These are phyloP conservation scores for Magnusiomyces ingens DNA, from an alignment of 1,139 yeast genomes.

Conservation along the genomic window DNA sequence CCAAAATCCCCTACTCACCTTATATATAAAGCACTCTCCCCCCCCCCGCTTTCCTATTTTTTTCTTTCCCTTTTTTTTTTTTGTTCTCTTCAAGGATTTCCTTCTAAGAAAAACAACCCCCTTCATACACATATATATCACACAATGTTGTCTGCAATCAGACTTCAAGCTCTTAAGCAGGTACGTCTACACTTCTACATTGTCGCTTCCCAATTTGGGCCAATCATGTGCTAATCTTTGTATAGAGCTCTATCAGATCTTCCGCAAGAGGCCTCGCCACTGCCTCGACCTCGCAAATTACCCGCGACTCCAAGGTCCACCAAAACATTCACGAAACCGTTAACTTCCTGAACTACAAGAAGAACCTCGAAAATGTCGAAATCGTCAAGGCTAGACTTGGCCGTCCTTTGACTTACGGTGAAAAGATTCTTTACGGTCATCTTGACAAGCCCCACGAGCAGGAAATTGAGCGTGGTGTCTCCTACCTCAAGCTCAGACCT, in stretches of 20 bases:
- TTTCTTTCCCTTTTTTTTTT: neutral
- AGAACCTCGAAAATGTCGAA: conserved; percentile 63
- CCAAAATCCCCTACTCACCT: too few relatives aligned
- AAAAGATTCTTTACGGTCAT: conserved; percentile 93
- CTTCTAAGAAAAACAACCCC: neutral
- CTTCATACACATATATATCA: neutral
- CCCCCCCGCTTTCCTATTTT: too few relatives aligned
- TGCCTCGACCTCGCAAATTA: conserved; percentile 50
- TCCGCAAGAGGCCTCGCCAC: conserved; percentile 65
- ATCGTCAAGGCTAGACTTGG: conserved; percentile 81
- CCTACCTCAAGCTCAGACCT: conserved; percentile 94
- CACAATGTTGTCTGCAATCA: conserved; percentile 7
- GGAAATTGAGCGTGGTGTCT: conserved; percentile 92
- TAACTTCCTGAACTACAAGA: conserved; percentile 52
- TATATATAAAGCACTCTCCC: too few relatives aligned
- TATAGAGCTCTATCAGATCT: conserved; percentile 14
- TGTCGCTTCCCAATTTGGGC: neutral
- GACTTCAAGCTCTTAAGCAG: conserved; percentile 6
- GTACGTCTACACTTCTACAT: neutral
- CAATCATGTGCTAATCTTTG: neutral
- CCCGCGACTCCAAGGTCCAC: conserved; percentile 87
- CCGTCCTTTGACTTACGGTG: conserved; percentile 96
- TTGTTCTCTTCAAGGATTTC: neutral
- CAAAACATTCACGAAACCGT: conserved; percentile 85
- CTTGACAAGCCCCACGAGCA: conserved; percentile 93